These are phyloP conservation scores for Arabidopsis thaliana DNA, from an alignment of 345 rosid genomes.

Conservation along the genomic window DNA sequence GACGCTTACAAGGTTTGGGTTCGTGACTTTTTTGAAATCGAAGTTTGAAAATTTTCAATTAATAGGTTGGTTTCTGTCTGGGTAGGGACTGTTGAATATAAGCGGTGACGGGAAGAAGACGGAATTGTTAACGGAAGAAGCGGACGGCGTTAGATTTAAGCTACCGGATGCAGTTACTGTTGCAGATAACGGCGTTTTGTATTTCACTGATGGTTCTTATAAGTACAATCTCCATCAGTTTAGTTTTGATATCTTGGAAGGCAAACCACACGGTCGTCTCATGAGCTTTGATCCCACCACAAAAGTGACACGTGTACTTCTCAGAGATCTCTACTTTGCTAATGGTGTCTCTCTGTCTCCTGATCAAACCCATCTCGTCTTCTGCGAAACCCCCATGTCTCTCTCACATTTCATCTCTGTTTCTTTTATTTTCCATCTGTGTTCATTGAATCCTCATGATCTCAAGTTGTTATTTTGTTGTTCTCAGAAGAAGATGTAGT, in stretches of 20 bases:
- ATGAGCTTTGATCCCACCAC: conserved; percentile 64
- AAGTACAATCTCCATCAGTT: conserved; percentile 45
- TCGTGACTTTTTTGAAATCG: not conserved
- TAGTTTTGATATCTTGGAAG: conserved; percentile 56
- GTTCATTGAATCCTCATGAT: not conserved
- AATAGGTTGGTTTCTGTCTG: not conserved
- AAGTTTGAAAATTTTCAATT: not conserved
- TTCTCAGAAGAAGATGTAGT: conserved; percentile 66
- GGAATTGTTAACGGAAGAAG: conserved; percentile 63
- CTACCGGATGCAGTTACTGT: conserved; percentile 67
- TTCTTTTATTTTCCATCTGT: no score
- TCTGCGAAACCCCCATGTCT: conserved; percentile 71
- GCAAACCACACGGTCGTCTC: conserved; percentile 71
- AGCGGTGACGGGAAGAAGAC: conserved; percentile 49
- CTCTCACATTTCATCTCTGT: not conserved
- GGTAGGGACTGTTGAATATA: conserved; percentile 70
- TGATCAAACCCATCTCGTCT: conserved; percentile 57
- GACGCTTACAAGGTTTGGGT: conserved; percentile 73
- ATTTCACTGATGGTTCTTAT: conserved; percentile 82
- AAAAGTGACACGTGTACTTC: conserved; percentile 54
- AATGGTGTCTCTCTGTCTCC: conserved; percentile 77
- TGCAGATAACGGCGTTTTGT: conserved; percentile 66
- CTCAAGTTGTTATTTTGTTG: not conserved
- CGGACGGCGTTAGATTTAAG: conserved; percentile 67
- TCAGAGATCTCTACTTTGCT: conserved; percentile 62